These are phyloP conservation scores for Pseudozyma hubeiensis DNA, from an alignment of 1,284 basidiomycete genomes.

Conservation along the genomic window DNA sequence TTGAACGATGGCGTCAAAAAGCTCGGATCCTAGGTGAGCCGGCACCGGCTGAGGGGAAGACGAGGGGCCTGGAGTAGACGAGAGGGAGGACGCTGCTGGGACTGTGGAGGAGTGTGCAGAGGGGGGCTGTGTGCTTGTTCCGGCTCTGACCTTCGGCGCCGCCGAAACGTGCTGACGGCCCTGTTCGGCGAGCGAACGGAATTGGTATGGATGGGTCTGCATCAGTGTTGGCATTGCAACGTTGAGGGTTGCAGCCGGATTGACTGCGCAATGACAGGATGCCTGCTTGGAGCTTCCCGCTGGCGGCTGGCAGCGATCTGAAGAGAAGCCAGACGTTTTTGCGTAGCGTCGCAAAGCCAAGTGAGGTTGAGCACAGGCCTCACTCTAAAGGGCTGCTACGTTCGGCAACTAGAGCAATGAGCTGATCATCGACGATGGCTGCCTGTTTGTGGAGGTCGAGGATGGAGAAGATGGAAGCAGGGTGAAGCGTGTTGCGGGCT, in stretches of 20 bases:
- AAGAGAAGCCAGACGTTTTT: no score
- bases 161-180: not conserved
- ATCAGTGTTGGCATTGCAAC: constrained; percentile 9
- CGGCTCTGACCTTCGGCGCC: not conserved
- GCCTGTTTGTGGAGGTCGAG: not conserved
- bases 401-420: no score
- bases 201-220: constrained; percentile 12
- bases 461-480: not conserved
- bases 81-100: not conserved
- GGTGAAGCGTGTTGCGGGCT: no score
- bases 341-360: no score
- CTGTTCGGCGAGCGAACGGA: not conserved
- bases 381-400: no score
- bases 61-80: not conserved
- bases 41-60: constrained; percentile 9
- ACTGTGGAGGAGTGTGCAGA: not conserved
- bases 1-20: constrained; percentile 47
- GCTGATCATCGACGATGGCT: not conserved
- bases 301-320: no score
- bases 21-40: constrained; percentile 27
- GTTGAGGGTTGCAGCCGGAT: not conserved
- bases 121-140: constrained; percentile 1
- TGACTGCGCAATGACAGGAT: not conserved
- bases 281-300: no score
- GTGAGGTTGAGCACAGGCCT: no score